Evolutionary conservation across 1,284 basidiomycete species (phyloP), one percentile per base, ranked within the genome.

Genomic region (Leccinum angustisporum): DNA sequence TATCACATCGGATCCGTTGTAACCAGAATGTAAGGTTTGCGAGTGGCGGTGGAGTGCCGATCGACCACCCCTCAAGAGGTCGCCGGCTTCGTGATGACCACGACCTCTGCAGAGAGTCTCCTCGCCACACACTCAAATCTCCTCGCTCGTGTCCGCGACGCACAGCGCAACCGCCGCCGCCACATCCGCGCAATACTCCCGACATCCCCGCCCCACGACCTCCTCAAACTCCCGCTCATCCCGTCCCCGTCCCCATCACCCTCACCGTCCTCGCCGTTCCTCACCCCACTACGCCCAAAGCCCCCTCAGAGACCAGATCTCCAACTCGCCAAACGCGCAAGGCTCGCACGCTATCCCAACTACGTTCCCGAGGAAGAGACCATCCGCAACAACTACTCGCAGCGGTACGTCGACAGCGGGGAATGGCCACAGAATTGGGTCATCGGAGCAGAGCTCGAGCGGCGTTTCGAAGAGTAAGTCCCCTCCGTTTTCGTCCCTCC

Each of bases 361-460:
- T 95, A 95, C 67, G 83, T 94, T 10, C 87, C 92, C 1, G 91
- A 94, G 66, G 97, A 98, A 73, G 94, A 98, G 73, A 97, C 95
- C 0, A 90, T 99, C 54, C 83, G 95, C 58, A 98, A 97, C 73
- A 95, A 98, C 78, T 97, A 97, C 72, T 93, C 91, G 1, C 89
- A 92, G 75, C 81, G 90, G 68, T 98, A 97, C 75, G 93, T 96
- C 50, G 89, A 93, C 66, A 85, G 90, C 2, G 95, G 95, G 8
- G 89, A 93, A 66, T 93, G 93, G 86, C 93, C 94, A 2, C 93
- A 95, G 75, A 89, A 97, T 71, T 93, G 89, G 85, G 91, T 98
- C 14, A 79, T 94, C 5, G 94, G 94, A 31, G 91, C 92, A 3
- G 90, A 90, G 63, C 89, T 91, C 16, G 88, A 92, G 48, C 86